Percentiles rank a stretch among this genome's conserved stretches.
phyloP scores from a whole-genome alignment of 2,329 filamentous ascomycete species.

The Colletotrichum lentis region DNA sequence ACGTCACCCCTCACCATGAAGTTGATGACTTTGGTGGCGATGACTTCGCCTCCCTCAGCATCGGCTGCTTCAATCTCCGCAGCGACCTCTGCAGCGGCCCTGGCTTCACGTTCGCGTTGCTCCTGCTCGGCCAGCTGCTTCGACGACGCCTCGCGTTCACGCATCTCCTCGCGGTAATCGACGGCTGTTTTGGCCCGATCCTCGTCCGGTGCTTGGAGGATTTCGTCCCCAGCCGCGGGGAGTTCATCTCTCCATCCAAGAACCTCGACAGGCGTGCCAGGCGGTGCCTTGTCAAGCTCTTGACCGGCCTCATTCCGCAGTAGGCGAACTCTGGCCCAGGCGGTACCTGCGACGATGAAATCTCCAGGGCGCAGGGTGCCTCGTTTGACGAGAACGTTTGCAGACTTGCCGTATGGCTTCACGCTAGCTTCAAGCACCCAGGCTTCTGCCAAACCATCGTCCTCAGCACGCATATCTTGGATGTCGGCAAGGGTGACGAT shows the following conservation, averaged over 20 bases:
- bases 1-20: constrained; percentile 95
- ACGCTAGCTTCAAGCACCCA: constrained; percentile 94
- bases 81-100: constrained; percentile 51
- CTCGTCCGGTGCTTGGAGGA: constrained; percentile 83
- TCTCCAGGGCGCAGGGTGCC: constrained; percentile 85
- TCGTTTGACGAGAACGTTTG: constrained; percentile 86
- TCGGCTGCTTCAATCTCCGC: constrained; percentile 51
- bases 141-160: constrained; percentile 78
- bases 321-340: constrained; percentile 85
- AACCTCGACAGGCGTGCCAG: constrained; percentile 89
- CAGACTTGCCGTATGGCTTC: constrained; percentile 83
- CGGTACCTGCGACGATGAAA: constrained; percentile 84
- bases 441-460: constrained; percentile 81
- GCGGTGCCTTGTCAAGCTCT: constrained; percentile 75
- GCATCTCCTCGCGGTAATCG: constrained; percentile 76
- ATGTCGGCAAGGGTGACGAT: constrained; percentile 87
- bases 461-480: constrained; percentile 85
- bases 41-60: constrained; percentile 46
- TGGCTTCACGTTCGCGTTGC: constrained; percentile 64
- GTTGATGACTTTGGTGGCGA: constrained; percentile 65
- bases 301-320: constrained; percentile 86
- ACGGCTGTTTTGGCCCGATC: constrained; percentile 80
- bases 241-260: constrained; percentile 90
- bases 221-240: constrained; percentile 84
- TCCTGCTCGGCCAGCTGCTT: constrained; percentile 81